phyloP scores from a whole-genome alignment of 192 early-diverging fungal species.

The Glomus cerebriforme region DNA sequence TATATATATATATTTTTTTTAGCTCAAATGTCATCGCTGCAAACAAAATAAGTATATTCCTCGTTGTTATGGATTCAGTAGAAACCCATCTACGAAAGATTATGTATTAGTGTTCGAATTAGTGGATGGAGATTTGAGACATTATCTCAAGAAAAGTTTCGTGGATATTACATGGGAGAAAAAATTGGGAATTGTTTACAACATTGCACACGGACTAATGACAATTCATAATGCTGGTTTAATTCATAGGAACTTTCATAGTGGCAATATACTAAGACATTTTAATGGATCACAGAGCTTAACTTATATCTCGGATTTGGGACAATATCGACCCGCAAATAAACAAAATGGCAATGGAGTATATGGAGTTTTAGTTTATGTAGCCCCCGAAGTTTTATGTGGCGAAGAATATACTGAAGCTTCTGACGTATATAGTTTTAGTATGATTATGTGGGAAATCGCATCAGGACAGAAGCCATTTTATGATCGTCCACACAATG shows the following conservation, averaged over 20 bases:
- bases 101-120: conserved; percentile 16
- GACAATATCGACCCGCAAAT: neutral
- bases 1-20: neutral
- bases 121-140: neutral
- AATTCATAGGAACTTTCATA: conserved; percentile 21
- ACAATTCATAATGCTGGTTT: conserved; percentile 21
- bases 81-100: neutral
- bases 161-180: conserved; percentile 12
- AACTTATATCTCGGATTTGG: conserved; percentile 16
- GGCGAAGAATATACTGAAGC: neutral
- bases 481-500: neutral
- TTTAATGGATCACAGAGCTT: conserved; percentile 18
- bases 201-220: conserved; percentile 19
- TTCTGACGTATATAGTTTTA: conserved; percentile 22
- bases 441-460: conserved; percentile 25
- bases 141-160: conserved; percentile 2
- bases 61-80: conserved; percentile 21
- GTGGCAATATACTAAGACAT: conserved; percentile 21
- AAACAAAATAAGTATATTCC: neutral
- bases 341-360: neutral
- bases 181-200: conserved; percentile 12
- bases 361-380: conserved; percentile 12
- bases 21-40: neutral
- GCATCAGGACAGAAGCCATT: neutral
- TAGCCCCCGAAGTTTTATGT: conserved; percentile 12